Base-by-base conservation (phyloP, 2,329 filamentous ascomycete species). In the Talaromyces sp. region DNA sequence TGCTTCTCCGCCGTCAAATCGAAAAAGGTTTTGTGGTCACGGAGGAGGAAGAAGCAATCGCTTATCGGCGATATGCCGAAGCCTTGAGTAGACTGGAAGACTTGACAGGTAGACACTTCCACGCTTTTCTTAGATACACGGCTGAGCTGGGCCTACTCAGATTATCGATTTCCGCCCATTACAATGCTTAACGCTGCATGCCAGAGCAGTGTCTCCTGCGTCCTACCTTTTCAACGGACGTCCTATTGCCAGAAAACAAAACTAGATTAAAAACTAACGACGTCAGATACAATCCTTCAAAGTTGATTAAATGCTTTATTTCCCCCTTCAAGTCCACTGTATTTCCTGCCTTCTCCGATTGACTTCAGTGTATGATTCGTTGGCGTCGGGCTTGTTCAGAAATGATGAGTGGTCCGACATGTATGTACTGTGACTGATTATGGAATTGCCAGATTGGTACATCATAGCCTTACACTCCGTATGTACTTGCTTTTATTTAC, bases 31-130 rank as follows among this genome's bases (percentile, higher is more conserved):
- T 58, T 39, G 54, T 39, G 35, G 14, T 58, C 3, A 58, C 33
- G 19, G 54, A 58, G 39, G 54, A 37, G 19, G 31, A 58, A 31
- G 54, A 58, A 58, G 27, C 1, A 39, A 39, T 39, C 33, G 54
- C 33, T 39, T 58, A 58, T 31, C 3, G 54, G 35, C 16, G 35
- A 7, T 35, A 37, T 39, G 33, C 54, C 22, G 35, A 35, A 58
- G 27, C 27, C 39, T 39, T 58, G n/a, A 54, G 54, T 58, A 39
- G 27, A 35, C 54, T 58, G 33, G 54, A 58, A 31, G 54, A 58
- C 22, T 58, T 58, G n/a, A 58, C 33, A 58, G 54, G 54, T 58
- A 58, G 54, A 58, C 8, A 8, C 35, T 58, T 39, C 33, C 54
- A 58, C 11, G 35, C 54, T 22, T 39, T 37, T 19, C 31, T 37